phyloP scores from a whole-genome alignment of 2,329 filamentous ascomycete genomes.

The Pseudocercospora musae region DNA sequence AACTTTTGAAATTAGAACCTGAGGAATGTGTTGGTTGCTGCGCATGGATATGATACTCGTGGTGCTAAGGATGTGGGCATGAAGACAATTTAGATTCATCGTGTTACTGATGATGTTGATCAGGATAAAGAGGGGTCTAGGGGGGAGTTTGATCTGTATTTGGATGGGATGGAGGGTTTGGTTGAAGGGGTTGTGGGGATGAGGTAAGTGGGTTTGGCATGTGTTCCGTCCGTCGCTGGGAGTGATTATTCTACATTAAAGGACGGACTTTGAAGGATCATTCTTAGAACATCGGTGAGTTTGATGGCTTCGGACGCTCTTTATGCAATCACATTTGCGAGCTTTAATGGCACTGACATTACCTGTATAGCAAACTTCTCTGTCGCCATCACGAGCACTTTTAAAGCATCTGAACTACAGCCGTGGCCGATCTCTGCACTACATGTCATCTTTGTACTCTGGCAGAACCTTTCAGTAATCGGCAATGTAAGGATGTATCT shows the following conservation, averaged over 20 bases:
- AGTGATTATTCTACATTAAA: too few relatives aligned
- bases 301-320: background rate
- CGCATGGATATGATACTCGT: conserved; percentile 54
- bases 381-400: background rate
- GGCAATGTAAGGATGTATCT: too few relatives aligned
- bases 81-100: conserved; percentile 51
- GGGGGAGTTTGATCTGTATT: conserved; percentile 41
- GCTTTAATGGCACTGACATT: background rate
- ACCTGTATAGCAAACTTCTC: background rate
- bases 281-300: background rate
- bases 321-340: background rate
- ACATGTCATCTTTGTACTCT: too few relatives aligned
- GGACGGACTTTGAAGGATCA: background rate
- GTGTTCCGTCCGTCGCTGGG: too few relatives aligned
- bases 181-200: conserved; percentile 1
- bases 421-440: too few relatives aligned
- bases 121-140: conserved; percentile 43
- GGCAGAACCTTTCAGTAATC: too few relatives aligned
- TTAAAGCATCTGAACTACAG: too few relatives aligned
- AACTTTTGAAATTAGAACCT: conserved; percentile 44
- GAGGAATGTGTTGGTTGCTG: conserved; percentile 55
- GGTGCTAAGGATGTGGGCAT: conserved; percentile 50
- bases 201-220: background rate
- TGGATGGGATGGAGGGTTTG: conserved; percentile 16
- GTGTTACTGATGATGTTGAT: conserved; percentile 53